A percentile compares a stretch with the other conserved stretches of the same genome.
These are phyloP conservation scores for Pichia sp. DNA, from an alignment of 1,139 yeast species.

Conservation along the genomic window DNA sequence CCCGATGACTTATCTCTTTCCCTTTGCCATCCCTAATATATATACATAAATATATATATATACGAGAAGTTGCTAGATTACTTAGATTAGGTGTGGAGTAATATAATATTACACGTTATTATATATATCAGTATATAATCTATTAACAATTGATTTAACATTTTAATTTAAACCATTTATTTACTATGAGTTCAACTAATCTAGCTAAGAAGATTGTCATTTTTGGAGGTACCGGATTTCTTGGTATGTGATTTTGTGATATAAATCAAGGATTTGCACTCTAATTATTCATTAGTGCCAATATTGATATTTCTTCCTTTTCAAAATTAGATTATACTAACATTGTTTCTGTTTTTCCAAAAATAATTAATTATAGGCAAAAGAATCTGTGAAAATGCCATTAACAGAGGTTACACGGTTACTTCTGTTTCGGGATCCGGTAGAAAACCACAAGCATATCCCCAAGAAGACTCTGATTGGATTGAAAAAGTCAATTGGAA, in stretches of 20 bases:
- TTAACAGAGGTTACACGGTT: slow-evolving; percentile 56
- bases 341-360: background rate
- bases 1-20: too few relatives aligned
- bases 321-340: background rate
- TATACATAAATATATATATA: too few relatives aligned
- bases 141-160: too few relatives aligned
- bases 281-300: too few relatives aligned
- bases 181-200: background rate
- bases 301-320: too few relatives aligned
- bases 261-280: too few relatives aligned
- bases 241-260: slow-evolving; percentile 36
- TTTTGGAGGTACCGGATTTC: slow-evolving; percentile 83
- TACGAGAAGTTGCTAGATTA: too few relatives aligned
- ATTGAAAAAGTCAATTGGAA: slow-evolving; percentile 60
- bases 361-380: slow-evolving; percentile 43
- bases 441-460: slow-evolving; percentile 38
- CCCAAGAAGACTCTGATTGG: slow-evolving; percentile 39
- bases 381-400: slow-evolving; percentile 65
- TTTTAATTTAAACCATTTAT: too few relatives aligned
- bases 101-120: too few relatives aligned
- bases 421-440: slow-evolving; percentile 56
- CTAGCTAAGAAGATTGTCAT: slow-evolving; percentile 41
- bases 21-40: too few relatives aligned
- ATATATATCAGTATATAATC: too few relatives aligned
- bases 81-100: too few relatives aligned